Evolutionary conservation across 108 stramenopile species (phyloP), one percentile per base, ranked within the genome.

Genomic region (Cylindrotheca fusiformis): DNA sequence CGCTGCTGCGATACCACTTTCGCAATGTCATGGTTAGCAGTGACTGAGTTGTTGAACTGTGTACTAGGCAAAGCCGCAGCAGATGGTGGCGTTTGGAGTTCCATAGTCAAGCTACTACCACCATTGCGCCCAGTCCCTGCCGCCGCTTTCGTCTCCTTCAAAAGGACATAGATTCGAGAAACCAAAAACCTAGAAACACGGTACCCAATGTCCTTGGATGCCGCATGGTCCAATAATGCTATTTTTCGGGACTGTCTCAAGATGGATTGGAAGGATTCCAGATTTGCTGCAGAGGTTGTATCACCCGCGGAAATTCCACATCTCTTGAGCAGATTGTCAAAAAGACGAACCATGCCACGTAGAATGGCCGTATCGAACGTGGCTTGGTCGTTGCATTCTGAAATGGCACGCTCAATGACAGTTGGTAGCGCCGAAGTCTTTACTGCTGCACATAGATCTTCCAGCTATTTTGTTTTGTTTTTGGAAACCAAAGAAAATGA

Each of bases 111-210:
- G 36, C 10, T 41, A 41, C 36, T 41, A 14, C 14, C 36, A 14
- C 6, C 36, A 41, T 41, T 41, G 10, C 14, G 6, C 10, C 10
- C 36, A 41, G 6, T 48, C n/a, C n/a, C n/a, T n/a, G n/a, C n/a
- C 0, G 41, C 10, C 31, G 20, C 10, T 47, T 48, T 1, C 26
- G 21, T 28, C 46, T 72, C 57, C 12, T 59, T 29, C 26, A 72
- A 12, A 19, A 54, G 57, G 20, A 2, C 30, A 29, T 17, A 20
- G 4, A 77, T 48, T 1, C 62, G 51, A 19, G 71, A 62, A 4
- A 68, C 76, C 21, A 77, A 57, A 30, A 65, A 68, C 6, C 47
- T 17, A 32, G 71, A 55, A 20, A 77, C 66, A 26, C 62, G 31
- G 12, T 58, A 55, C 23, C 48, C 67, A 68, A 72, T 33, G 22